Conservation (phyloP, 2,329 filamentous ascomycete genomes). For the Pseudonectria buxi region DNA sequence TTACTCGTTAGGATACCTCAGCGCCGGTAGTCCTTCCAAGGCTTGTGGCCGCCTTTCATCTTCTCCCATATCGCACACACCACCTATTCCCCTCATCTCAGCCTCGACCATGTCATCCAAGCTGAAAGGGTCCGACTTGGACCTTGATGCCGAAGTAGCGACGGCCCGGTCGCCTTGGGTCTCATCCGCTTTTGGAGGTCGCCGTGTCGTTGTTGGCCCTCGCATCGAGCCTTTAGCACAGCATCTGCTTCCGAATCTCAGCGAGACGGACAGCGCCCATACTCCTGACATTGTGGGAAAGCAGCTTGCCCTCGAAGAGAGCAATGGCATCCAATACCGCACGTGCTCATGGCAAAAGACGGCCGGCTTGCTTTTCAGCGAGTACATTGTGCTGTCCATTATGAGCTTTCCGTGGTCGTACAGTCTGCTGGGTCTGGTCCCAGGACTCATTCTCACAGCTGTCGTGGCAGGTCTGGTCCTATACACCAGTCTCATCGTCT, state of each 20-base stretch:
- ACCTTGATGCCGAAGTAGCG: constrained; percentile 5
- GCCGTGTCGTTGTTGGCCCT: constrained; percentile 37
- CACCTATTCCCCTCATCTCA: too few species aligned
- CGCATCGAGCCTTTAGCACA: constrained; percentile 43
- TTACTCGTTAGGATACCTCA: too few species aligned
- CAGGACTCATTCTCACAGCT: constrained; percentile 72
- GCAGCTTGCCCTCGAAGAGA: constrained; percentile 70
- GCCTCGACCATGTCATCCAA: constrained; percentile 5
- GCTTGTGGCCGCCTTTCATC: too few species aligned
- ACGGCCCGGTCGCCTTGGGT: constrained; percentile 16
- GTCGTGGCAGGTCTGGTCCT: constrained; percentile 70
- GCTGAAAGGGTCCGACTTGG: constrained; percentile 3
- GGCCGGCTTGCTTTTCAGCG: constrained; percentile 80
- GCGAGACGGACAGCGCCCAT: constrained; percentile 34
- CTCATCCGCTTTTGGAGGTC: constrained; percentile 31
- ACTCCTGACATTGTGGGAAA: constrained; percentile 42
- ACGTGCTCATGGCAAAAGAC: constrained; percentile 96
- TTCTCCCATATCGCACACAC: too few species aligned
- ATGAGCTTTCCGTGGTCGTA: constrained; percentile 96
- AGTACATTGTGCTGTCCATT: constrained; percentile 86
- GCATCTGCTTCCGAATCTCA: constrained; percentile 24
- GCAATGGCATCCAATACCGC: constrained; percentile 77
- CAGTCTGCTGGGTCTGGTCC: constrained; percentile 76
- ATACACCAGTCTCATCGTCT: constrained; percentile 59
- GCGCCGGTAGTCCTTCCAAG: too few species aligned